Conservation (phyloP, 1,139 yeast genomes). For the Debaryomyces subglobosus region DNA sequence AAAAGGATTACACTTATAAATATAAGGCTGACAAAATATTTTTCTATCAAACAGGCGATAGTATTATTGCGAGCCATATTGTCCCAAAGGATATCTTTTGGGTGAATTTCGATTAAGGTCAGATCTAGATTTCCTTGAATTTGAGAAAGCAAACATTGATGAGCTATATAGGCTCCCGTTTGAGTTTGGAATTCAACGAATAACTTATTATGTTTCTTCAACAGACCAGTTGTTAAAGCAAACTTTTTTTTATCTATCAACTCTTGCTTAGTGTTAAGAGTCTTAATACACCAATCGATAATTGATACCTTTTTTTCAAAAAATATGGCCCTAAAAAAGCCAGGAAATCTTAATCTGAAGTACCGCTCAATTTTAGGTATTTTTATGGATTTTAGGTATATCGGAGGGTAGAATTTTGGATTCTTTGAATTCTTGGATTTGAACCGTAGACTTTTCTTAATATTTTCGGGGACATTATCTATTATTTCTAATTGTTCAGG, state of each 20-base stretch:
- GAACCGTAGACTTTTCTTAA: background rate
- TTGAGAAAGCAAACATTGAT: slow-evolving; percentile 53
- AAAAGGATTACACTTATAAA: slow-evolving; percentile 53
- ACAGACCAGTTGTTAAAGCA: slow-evolving; percentile 19
- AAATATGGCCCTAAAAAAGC: slow-evolving; percentile 29
- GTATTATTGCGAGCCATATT: slow-evolving; percentile 47
- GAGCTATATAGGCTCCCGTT: slow-evolving; percentile 53
- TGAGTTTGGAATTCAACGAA: slow-evolving; percentile 57
- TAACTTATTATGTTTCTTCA: slow-evolving; percentile 40
- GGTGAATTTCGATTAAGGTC: slow-evolving; percentile 53
- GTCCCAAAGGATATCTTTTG: slow-evolving; percentile 62
- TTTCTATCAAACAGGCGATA: slow-evolving; percentile 34
- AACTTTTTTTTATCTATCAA: slow-evolving; percentile 27
- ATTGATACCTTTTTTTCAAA: slow-evolving; percentile 25
- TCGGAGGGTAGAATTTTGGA: slow-evolving; percentile 39
- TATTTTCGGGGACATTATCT: background rate
- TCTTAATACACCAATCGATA: slow-evolving; percentile 33
- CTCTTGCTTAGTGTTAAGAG: slow-evolving; percentile 21
- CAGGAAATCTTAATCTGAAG: slow-evolving; percentile 30
- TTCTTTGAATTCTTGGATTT: slow-evolving; percentile 2
- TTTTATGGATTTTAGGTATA: slow-evolving; percentile 21
- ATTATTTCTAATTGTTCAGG: background rate
- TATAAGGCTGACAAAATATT: slow-evolving; percentile 43
- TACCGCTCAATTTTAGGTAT: slow-evolving; percentile 32
- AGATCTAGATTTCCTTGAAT: slow-evolving; percentile 45